These are phyloP conservation scores for Tuber borchii DNA, from an alignment of 495 filamentous ascomycete species.

Conservation along the genomic window DNA sequence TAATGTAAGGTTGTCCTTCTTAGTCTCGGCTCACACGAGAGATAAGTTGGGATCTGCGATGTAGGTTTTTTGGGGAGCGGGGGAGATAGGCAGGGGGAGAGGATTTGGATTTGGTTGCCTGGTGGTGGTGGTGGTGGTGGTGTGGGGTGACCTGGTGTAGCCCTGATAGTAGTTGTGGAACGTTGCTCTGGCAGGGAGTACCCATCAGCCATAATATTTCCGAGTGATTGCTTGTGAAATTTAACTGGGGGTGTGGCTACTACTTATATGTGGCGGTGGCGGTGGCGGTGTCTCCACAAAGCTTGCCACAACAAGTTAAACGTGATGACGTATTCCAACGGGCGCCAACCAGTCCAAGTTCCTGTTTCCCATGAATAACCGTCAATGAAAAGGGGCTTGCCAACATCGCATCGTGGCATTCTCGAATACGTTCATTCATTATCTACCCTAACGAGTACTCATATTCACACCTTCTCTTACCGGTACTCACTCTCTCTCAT, in stretches of 20 bases:
- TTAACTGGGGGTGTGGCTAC: background rate
- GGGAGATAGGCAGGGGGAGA: background rate
- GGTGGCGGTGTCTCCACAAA: background rate
- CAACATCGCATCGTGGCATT: background rate
- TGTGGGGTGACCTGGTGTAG: too few species aligned
- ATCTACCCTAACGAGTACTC: background rate
- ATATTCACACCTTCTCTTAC: background rate
- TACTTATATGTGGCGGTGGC: background rate
- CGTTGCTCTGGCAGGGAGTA: background rate
- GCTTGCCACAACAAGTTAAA: background rate
- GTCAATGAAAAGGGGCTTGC: background rate
- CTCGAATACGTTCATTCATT: background rate
- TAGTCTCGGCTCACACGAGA: background rate
- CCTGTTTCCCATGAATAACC: background rate
- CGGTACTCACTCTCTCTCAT: background rate
- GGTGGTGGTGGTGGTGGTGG: too few species aligned
- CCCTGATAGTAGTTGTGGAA: background rate
- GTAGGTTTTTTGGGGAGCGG: background rate
- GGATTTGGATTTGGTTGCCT: background rate
- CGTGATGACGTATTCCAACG: background rate
- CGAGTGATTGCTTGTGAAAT: background rate
- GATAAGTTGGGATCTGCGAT: background rate
- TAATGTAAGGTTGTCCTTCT: background rate
- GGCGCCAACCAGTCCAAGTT: background rate
- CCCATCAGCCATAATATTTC: background rate